phyloP scores from a whole-genome alignment of 2,329 filamentous ascomycete genomes.

The Cladophialophora psammophila region DNA sequence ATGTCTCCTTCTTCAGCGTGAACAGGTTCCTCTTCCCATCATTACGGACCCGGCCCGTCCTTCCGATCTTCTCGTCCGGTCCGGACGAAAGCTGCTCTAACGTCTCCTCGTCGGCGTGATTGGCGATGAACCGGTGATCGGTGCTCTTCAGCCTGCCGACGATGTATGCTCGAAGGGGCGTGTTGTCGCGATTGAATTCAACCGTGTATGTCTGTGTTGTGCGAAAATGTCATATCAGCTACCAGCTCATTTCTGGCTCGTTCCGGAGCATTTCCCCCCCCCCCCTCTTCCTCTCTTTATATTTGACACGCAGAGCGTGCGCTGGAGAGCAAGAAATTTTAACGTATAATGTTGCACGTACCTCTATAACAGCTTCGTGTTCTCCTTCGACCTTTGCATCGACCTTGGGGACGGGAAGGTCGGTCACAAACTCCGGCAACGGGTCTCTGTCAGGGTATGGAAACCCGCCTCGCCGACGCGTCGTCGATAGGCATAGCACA shows the following conservation, averaged over 20 bases:
- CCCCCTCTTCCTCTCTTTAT: too few species aligned
- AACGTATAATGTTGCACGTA: conserved; percentile 42
- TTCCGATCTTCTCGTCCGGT: conserved; percentile 58
- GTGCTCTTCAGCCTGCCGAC: conserved; percentile 59
- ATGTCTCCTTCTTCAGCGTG: conserved; percentile 36
- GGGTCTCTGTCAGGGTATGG: conserved; percentile 59
- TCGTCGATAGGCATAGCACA: conserved; percentile 63
- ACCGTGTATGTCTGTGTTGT: conserved; percentile 66
- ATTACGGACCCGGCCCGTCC: conserved; percentile 54
- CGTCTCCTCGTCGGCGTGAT: conserved; percentile 61
- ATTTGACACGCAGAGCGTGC: background rate
- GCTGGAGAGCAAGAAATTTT: background rate
- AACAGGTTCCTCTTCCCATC: conserved; percentile 52
- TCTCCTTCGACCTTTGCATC: conserved; percentile 56
- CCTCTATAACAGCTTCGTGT: conserved; percentile 61
- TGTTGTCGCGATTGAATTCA: conserved; percentile 61
- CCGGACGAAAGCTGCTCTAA: conserved; percentile 55
- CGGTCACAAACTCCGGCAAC: conserved; percentile 53
- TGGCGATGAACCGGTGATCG: conserved; percentile 63
- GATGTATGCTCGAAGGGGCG: conserved; percentile 57
- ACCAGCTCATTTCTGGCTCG: too few species aligned
- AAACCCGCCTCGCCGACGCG: conserved; percentile 48
- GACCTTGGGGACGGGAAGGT: conserved; percentile 51
- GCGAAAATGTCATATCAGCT: background rate
- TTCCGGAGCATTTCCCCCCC: background rate